phyloP scores from a whole-genome alignment of 192 early-diverging fungal species.

The Coemansia sp. region DNA sequence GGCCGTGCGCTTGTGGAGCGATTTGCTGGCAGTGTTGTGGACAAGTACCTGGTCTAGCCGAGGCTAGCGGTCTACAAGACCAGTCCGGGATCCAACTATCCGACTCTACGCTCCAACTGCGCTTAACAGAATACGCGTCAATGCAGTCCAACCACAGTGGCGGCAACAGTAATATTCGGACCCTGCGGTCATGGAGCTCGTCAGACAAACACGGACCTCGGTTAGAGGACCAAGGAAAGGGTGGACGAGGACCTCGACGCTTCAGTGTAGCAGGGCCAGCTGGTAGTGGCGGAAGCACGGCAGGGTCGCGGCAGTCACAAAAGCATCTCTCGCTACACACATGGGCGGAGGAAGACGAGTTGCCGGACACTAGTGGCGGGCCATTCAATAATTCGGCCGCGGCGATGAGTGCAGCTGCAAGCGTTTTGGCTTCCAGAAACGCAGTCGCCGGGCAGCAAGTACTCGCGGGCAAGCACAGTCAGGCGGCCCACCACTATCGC shows the following conservation, averaged over 20 bases:
- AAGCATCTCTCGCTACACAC: conserved; percentile 44
- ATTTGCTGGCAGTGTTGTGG: conserved; percentile 29
- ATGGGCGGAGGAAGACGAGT: conserved; percentile 54
- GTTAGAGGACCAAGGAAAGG: conserved; percentile 26
- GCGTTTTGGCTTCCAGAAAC: not conserved
- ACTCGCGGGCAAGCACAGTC: not conserved
- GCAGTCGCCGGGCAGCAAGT: not conserved
- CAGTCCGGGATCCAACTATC: not conserved
- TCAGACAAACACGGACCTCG: conserved; percentile 37
- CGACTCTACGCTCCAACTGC: conserved; percentile 1
- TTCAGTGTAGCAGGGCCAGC: conserved; percentile 47
- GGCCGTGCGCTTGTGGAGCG: conserved; percentile 20
- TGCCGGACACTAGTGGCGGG: conserved; percentile 14
- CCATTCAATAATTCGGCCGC: not conserved
- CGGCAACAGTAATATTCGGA: conserved; percentile 18
- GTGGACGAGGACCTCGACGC: conserved; percentile 21
- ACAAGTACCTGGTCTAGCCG: not conserved
- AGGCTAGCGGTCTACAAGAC: not conserved
- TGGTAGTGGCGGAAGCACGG: conserved; percentile 26
- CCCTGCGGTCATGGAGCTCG: conserved; percentile 56
- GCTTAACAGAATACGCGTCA: conserved; percentile 7
- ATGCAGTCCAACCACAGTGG: conserved; percentile 2
- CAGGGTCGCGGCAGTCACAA: conserved; percentile 34
- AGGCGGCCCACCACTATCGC: conserved; percentile 10
- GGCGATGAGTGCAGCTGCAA: not conserved